Evolutionary conservation across 495 filamentous ascomycete genomes (phyloP).

Genomic region (Terfezia boudieri): DNA sequence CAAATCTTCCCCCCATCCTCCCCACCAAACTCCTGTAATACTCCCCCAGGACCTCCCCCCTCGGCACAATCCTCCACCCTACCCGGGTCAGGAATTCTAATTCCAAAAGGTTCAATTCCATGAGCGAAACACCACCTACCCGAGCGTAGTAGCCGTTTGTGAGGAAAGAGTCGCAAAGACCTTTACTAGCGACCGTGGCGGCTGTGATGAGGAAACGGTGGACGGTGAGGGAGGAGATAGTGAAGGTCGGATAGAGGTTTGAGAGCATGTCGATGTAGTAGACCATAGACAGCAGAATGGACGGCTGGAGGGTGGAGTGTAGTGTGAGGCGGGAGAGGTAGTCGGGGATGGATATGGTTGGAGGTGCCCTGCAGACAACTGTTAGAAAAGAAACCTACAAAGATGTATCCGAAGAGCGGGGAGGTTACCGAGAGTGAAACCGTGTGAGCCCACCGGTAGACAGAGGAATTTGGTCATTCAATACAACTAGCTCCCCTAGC

Average conservation of each 20-base stretch:
- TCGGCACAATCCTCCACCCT: conserved; percentile 90
- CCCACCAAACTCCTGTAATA: conserved; percentile 80
- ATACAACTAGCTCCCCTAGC: conserved; percentile 78
- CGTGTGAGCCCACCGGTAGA: conserved; percentile 65
- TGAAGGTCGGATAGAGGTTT: conserved; percentile 75
- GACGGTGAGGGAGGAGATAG: conserved; percentile 80
- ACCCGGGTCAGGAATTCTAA: conserved; percentile 78
- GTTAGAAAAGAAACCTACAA: neutral
- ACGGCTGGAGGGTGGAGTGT: conserved; percentile 79
- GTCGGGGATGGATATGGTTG: conserved; percentile 78
- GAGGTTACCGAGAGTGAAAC: conserved; percentile 67
- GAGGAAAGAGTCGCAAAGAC: conserved; percentile 89
- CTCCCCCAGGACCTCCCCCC: conserved; percentile 74
- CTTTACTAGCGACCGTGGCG: conserved; percentile 87
- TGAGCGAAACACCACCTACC: conserved; percentile 73
- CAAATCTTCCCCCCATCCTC: conserved; percentile 19
- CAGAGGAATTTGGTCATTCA: conserved; percentile 75
- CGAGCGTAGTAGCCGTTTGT: conserved; percentile 89
- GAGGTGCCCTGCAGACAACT: conserved; percentile 41
- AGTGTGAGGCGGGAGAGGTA: conserved; percentile 82
- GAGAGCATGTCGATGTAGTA: conserved; percentile 97
- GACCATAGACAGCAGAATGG: conserved; percentile 96
- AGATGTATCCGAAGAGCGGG: neutral
- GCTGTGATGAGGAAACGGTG: conserved; percentile 93
- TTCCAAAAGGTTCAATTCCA: conserved; percentile 79